Base-by-base conservation (phyloP, 208 protist species). In the Crithidia expoeki region DNA sequence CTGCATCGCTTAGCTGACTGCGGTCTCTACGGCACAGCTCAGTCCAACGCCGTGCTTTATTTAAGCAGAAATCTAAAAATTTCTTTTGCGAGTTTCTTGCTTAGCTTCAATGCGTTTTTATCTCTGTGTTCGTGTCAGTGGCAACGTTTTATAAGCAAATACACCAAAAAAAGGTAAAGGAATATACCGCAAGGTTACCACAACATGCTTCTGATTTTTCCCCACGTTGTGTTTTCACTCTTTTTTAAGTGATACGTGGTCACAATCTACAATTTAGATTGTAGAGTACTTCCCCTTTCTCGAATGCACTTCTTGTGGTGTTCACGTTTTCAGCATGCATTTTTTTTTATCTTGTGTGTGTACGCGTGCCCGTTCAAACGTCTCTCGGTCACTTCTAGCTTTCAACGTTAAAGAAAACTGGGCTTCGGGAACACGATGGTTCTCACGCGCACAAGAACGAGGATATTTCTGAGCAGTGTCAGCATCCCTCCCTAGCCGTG, bases 11-110 rank as follows among this genome's bases (percentile, higher is more conserved):
- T n/a, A n/a, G n/a, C n/a, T n/a, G n/a, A n/a, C n/a, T n/a, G n/a
- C n/a, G n/a, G n/a, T n/a, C n/a, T n/a, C n/a, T n/a, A n/a, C n/a
- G n/a, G n/a, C n/a, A n/a, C n/a, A n/a, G n/a, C n/a, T n/a, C n/a
- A n/a, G n/a, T n/a, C n/a, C n/a, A n/a, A n/a, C n/a, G n/a, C n/a
- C n/a, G n/a, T n/a, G n/a, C n/a, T n/a, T n/a, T n/a, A n/a, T n/a
- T n/a, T n/a, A n/a, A n/a, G n/a, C n/a, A n/a, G n/a, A n/a, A n/a
- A n/a, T n/a, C n/a, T n/a, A n/a, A n/a, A 40, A 49, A 40, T 68
- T 67, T 74, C 34, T 66, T 70, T 40, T 59, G 64, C 56, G 36
- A 50, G 71, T 57, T 49, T 32, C 38, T 68, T 34, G 58, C 52
- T 65, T 70, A 17, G 44, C 60, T 75, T 69, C 19, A 34, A 42